Base-by-base conservation (phyloP, 768 basidiomycete species). In the Mycena metata region DNA sequence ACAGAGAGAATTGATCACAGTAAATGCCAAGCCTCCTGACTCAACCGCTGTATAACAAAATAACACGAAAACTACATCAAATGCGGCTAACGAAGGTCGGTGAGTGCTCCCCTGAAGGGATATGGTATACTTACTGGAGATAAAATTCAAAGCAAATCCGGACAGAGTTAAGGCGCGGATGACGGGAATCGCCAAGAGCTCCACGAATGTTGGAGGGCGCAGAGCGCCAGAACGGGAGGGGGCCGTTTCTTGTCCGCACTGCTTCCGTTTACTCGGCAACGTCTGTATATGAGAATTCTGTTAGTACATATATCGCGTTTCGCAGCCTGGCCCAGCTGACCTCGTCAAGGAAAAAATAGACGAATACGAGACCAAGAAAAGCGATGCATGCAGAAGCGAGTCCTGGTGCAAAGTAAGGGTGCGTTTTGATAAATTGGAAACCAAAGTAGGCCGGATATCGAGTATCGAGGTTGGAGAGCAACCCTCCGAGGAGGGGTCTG, bases 391-490 rank as follows among this genome's bases (percentile, higher is more conserved):
- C 80, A 13, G 86, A 79, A 17, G 86, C 75, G 36, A 86, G 78
- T 65, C 88, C 87, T 7, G 90, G 90, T 13, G 90, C 80, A 68
- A 90, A 86, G 77, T 90, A 91, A 30, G 90, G 90, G 73, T 87
- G 84, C 46, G 75, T 66, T 63, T 75, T 78, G 74, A 89, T 84
- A 65, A 90, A 81, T 13, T 77, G 66, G 57, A 72, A 76, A 64
- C 81, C 75, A 58, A 90, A 86, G 33, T 82, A 73, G 6, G 59
- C 64, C 11, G 86, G 85, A 71, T 83, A 87, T 52, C 83, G 83
- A 24, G 75, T 73, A 24, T 86, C 84, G 1, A 88, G 88, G 64
- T 86, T 84, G 2, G 89, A 85, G 66, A 91, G 80, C 0, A 82
- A 79, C 16, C 90, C 91, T 19, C 90, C 90, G 61, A 91, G 79